phyloP scores from a whole-genome alignment of 2,329 filamentous ascomycete species.

The Stachybotrys chartarum region DNA sequence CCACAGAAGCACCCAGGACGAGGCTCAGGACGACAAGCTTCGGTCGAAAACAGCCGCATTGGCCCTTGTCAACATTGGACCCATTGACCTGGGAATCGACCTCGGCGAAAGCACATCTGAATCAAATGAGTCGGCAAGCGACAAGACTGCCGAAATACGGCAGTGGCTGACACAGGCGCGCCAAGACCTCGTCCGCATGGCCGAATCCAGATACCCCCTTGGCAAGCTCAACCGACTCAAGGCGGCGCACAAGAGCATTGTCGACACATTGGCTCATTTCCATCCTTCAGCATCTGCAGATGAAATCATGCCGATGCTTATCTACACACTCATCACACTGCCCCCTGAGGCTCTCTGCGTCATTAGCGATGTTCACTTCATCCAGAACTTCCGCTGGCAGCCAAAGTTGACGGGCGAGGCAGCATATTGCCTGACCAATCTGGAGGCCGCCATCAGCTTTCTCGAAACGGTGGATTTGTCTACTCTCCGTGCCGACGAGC shows the following conservation, averaged over 20 bases:
- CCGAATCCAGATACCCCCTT: slow-evolving; percentile 76
- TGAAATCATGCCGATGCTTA: slow-evolving; percentile 93
- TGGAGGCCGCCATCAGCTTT: slow-evolving; percentile 92
- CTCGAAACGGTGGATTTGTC: slow-evolving; percentile 92
- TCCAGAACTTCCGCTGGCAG: slow-evolving; percentile 82
- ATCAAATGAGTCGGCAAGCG: slow-evolving; percentile 48
- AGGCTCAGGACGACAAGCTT: slow-evolving; percentile 89
- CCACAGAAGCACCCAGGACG: slow-evolving; percentile 85
- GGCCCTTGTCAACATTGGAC: slow-evolving; percentile 81
- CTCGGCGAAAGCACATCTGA: slow-evolving; percentile 51
- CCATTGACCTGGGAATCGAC: slow-evolving; percentile 77
- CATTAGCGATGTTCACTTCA: slow-evolving; percentile 91
- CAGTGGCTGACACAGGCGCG: slow-evolving; percentile 66
- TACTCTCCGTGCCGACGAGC: slow-evolving; percentile 75
- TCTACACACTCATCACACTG: slow-evolving; percentile 90
- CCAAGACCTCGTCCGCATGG: slow-evolving; percentile 68
- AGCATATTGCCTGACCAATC: slow-evolving; percentile 91
- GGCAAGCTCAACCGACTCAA: slow-evolving; percentile 89
- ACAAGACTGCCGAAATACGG: slow-evolving; percentile 61
- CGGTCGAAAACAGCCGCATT: slow-evolving; percentile 90
- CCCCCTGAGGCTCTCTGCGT: slow-evolving; percentile 79
- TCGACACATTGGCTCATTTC: slow-evolving; percentile 69
- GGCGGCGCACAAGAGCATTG: slow-evolving; percentile 85
- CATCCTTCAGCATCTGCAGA: slow-evolving; percentile 83
- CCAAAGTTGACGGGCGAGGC: slow-evolving; percentile 87